Percentiles rank a stretch among this genome's conserved stretches.
Conservation (phyloP, 441 rosid species). For the Gossypium schwendimanii region DNA sequence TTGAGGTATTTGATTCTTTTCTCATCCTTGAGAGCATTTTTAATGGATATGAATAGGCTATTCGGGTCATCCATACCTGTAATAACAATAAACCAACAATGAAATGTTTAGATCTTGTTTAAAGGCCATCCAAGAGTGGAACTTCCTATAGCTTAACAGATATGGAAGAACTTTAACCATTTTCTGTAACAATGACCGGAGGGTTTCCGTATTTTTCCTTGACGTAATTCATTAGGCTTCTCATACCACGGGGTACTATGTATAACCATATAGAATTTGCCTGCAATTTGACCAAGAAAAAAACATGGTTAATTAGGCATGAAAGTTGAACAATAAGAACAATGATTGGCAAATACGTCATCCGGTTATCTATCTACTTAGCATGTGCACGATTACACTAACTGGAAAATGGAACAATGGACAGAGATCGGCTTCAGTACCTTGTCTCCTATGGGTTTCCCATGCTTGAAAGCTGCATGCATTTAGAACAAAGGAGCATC, state of each 20-base stretch:
- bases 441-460: slow-evolving; percentile 61
- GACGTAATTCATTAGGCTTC: slow-evolving; percentile 88
- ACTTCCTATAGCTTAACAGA: not conserved
- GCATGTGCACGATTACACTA: too few relatives aligned
- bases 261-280: slow-evolving; percentile 89
- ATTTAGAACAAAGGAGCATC: slow-evolving; percentile 3
- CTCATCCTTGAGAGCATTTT: slow-evolving; percentile 59
- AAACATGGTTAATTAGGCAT: not conserved
- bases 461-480: slow-evolving; percentile 50
- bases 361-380: not conserved
- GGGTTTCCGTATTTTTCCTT: slow-evolving; percentile 74
- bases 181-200: slow-evolving; percentile 71
- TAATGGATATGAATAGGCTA: slow-evolving; percentile 28
- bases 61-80: slow-evolving; percentile 90
- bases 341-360: not conserved
- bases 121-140: not conserved
- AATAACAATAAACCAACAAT: not conserved
- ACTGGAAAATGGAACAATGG: too few relatives aligned
- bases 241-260: slow-evolving; percentile 81
- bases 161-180: slow-evolving; percentile 29
- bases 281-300: slow-evolving; percentile 27
- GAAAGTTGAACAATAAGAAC: not conserved
- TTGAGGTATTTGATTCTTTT: slow-evolving; percentile 77
- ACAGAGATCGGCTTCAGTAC: slow-evolving; percentile 24
- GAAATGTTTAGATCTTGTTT: not conserved